Conservation (phyloP, 345 rosid species). For the Acer saccharum region DNA sequence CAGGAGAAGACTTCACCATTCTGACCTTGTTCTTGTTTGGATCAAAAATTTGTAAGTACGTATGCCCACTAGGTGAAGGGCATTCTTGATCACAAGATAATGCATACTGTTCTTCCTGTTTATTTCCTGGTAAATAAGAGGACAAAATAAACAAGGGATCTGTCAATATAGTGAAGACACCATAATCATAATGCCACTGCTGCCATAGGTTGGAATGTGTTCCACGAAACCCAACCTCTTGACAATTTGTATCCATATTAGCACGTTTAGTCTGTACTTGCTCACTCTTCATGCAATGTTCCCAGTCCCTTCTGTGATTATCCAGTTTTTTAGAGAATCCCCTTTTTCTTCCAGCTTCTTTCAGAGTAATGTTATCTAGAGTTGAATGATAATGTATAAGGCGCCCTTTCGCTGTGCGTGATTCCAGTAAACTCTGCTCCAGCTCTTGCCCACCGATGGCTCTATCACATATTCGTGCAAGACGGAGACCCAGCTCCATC, state of each 20-base stretch:
- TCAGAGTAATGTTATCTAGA: constrained; percentile 46
- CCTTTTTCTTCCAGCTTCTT: constrained; percentile 37
- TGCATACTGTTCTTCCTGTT: constrained; percentile 13
- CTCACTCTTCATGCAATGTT: constrained; percentile 18
- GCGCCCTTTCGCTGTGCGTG: constrained; percentile 79
- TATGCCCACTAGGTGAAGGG: constrained; percentile 43
- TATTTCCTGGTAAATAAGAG: constrained; percentile 20
- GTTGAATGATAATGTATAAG: constrained; percentile 87
- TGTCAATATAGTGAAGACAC: constrained; percentile 84
- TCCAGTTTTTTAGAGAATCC: constrained; percentile 30
- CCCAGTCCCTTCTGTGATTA: constrained; percentile 19
- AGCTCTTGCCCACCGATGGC: constrained; percentile 73
- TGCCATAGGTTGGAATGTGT: constrained; percentile 62
- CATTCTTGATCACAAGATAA: constrained; percentile 35
- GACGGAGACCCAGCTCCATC: constrained; percentile 70
- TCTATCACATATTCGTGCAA: constrained; percentile 74
- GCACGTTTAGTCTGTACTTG: constrained; percentile 18
- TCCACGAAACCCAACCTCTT: constrained; percentile 26
- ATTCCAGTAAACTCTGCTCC: constrained; percentile 68
- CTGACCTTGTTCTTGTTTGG: constrained; percentile 51
- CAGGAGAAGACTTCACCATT: constrained; percentile 72
- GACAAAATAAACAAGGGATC: constrained; percentile 71
- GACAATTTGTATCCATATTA: constrained; percentile 22
- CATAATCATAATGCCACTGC: constrained; percentile 96
- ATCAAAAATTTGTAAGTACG: constrained; percentile 62